Conservation (phyloP, 225 moss, liverwort and hornwort genomes). For the Marchantia paleacea region DNA sequence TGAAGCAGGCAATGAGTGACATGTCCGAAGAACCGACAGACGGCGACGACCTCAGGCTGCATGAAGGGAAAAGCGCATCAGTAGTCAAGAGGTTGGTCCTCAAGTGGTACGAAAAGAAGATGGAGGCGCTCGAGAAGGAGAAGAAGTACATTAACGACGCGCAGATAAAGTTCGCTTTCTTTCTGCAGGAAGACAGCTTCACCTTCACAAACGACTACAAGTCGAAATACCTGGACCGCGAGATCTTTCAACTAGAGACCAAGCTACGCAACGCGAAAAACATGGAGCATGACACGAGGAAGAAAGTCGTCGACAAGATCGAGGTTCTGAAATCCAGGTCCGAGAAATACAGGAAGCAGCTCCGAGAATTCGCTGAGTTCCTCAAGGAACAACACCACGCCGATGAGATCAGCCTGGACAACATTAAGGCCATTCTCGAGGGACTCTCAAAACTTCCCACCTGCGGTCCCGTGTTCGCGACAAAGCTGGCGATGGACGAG, state of each 20-base stretch:
- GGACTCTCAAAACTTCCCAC: constrained; percentile 3
- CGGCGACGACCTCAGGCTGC: background rate
- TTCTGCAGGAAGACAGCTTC: constrained; percentile 21
- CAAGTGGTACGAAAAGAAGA: constrained; percentile 11
- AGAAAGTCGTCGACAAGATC: background rate
- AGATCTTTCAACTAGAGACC: constrained; percentile 14
- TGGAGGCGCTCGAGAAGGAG: constrained; percentile 11
- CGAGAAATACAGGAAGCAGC: constrained; percentile 16
- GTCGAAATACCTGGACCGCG: constrained; percentile 15
- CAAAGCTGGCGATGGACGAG: constrained; percentile 6
- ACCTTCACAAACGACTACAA: constrained; percentile 20
- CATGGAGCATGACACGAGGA: background rate
- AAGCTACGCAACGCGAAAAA: background rate
- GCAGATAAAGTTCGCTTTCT: constrained; percentile 16
- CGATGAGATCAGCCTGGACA: constrained; percentile 11
- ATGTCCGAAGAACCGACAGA: background rate
- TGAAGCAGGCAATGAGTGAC: background rate
- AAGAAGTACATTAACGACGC: constrained; percentile 16
- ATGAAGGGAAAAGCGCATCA: constrained; percentile 12
- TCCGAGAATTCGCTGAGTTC: constrained; percentile 15
- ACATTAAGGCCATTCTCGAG: constrained; percentile 8
- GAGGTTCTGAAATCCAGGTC: constrained; percentile 6
- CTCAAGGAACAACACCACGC: background rate
- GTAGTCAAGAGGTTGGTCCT: constrained; percentile 12
- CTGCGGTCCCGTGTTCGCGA: constrained; percentile 3